Evolutionary conservation across 306 rosid species (phyloP), one percentile per base, ranked within the genome.

Genomic region (Arachis stenosperma): DNA sequence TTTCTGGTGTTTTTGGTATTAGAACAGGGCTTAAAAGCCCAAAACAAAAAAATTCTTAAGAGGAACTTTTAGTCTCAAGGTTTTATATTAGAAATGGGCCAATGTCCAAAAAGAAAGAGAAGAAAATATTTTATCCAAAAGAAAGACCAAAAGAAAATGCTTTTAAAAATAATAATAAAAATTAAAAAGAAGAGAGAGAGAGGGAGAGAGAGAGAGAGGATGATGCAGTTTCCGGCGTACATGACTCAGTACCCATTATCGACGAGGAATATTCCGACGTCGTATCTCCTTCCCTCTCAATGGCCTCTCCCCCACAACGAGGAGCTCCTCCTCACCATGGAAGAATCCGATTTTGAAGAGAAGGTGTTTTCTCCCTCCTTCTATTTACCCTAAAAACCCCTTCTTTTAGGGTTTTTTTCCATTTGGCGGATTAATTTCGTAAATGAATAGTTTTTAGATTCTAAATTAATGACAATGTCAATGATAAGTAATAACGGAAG

Each of bases 281-380:
- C 97, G 79, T 85, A 81, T 85, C 51, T 88, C 73, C 82, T 91
- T 8, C 98, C 97, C 6, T 85, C 92, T 53, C 98, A 94, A 54
- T 94, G 96, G 96, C 96, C 97, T 6, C 98, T 88, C 30, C 90
- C 96, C 47, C 97, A 91, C 13, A 91, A 78, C 81, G 97, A 94
- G 66, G 98, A 94, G 63, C 88, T 94, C 42, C 92, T 91, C 36
- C 96, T 94, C 56, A 92, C 96, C 64, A 76, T 89, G 95, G 99
- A 94, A 67, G 97, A 94, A 72, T 79, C 97, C 72, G 96, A 89
- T 51, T 94, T 78, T 56, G 96, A 88, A 79, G 95, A 94, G 37
- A 89, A 94, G 99, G 97, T 91, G 48, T 47, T 40, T 48, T 11
- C 55, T 7, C 9, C 6, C 2, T 22, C 58, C 9, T 2, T 60